These are phyloP conservation scores for Colletotrichum sp. DNA, from an alignment of 2,329 filamentous ascomycete species.

Conservation along the genomic window DNA sequence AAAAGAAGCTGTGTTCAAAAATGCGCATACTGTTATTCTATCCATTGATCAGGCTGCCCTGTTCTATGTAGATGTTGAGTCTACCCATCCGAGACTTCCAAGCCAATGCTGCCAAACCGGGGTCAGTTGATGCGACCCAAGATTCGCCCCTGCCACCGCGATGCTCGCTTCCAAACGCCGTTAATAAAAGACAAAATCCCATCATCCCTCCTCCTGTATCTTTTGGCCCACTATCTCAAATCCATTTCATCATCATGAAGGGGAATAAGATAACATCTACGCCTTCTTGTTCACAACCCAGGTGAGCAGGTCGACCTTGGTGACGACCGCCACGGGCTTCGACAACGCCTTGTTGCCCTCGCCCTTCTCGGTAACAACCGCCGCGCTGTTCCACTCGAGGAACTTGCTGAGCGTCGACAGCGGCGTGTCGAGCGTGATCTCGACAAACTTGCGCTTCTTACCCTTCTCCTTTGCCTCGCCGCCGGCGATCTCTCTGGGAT, in stretches of 20 bases:
- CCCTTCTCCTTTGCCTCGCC: slow-evolving; percentile 39
- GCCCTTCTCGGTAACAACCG: slow-evolving; percentile 84
- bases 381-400: slow-evolving; percentile 97
- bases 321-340: slow-evolving; percentile 89
- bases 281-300: slow-evolving; percentile 79
- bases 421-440: slow-evolving; percentile 91
- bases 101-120: slow-evolving; percentile 6
- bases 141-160: slow-evolving; percentile 9
- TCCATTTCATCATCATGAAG: slow-evolving; percentile 23
- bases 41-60: slow-evolving; percentile 8
- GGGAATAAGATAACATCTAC: background rate
- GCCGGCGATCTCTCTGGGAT: slow-evolving; percentile 70
- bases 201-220: background rate
- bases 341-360: slow-evolving; percentile 59
- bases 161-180: slow-evolving; percentile 21
- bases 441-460: slow-evolving; percentile 76
- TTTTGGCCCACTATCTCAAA: slow-evolving; percentile 11
- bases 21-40: background rate
- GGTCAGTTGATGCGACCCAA: slow-evolving; percentile 24
- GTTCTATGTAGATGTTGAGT: slow-evolving; percentile 45
- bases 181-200: slow-evolving; percentile 8
- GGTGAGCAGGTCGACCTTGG: slow-evolving; percentile 93
- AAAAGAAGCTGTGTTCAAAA: background rate
- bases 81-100: slow-evolving; percentile 31
- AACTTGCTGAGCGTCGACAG: slow-evolving; percentile 86